Evolutionary conservation across 805 yeast genomes (phyloP).

Genomic region (Candida sithepensis): DNA sequence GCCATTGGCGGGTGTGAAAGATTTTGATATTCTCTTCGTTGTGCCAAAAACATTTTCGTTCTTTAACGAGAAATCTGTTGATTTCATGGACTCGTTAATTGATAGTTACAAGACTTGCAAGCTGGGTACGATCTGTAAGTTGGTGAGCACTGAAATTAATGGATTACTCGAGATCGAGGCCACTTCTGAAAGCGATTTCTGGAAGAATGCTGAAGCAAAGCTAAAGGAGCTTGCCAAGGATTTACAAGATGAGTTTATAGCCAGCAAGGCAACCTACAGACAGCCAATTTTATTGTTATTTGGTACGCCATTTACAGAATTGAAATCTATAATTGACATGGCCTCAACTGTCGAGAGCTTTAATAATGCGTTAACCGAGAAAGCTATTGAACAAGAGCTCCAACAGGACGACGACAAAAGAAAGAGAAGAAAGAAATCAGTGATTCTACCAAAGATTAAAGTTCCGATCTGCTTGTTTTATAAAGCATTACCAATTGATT

Average conservation of each 20-base stretch:
- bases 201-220: constrained; percentile 23
- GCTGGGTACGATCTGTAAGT: constrained; percentile 37
- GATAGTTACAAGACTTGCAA: constrained; percentile 45
- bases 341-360: constrained; percentile 47
- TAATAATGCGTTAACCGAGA: constrained; percentile 30
- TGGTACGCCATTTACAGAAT: constrained; percentile 38
- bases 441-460: constrained; percentile 7
- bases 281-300: constrained; percentile 49
- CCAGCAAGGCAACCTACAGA: constrained; percentile 3
- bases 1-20: constrained; percentile 48
- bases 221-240: constrained; percentile 10
- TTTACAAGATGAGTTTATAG: constrained; percentile 11
- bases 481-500: constrained; percentile 41
- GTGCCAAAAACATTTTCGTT: constrained; percentile 24
- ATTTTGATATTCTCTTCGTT: constrained; percentile 50
- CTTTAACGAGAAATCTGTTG: constrained; percentile 26
- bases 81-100: constrained; percentile 39
- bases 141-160: constrained; percentile 5
- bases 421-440: constrained; percentile 25
- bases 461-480: constrained; percentile 22
- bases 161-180: constrained; percentile 24
- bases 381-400: constrained; percentile 13
- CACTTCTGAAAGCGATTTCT: constrained; percentile 19
- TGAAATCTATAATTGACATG: constrained; percentile 45
- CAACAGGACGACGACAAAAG: constrained; percentile 20